A percentile compares a stretch with the other conserved stretches of the same genome.
phyloP scores from a whole-genome alignment of 805 yeast genomes.

The Suhomyces emberorum region DNA sequence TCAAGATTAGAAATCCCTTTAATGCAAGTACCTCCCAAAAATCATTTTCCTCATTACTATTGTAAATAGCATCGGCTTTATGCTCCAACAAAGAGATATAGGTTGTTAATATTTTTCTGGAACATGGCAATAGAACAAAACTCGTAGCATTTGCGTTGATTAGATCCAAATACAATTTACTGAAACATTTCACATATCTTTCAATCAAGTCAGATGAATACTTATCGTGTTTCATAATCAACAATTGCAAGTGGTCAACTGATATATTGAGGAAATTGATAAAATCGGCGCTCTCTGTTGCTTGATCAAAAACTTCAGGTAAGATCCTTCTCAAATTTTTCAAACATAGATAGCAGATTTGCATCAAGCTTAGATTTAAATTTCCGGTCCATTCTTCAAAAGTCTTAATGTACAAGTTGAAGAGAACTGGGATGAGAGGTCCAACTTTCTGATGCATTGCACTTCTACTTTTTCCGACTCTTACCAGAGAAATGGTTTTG shows the following conservation, averaged over 20 bases:
- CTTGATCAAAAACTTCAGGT: conserved; percentile 72
- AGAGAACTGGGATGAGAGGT: conserved; percentile 54
- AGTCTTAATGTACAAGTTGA: conserved; percentile 54
- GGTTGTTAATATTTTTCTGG: conserved; percentile 58
- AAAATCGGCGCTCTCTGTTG: conserved; percentile 53
- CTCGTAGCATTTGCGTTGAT: conserved; percentile 62
- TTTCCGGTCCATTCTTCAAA: conserved; percentile 62
- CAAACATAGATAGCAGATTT: conserved; percentile 72
- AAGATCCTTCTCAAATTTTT: conserved; percentile 72
- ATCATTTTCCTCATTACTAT: conserved; percentile 52
- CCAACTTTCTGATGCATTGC: conserved; percentile 75
- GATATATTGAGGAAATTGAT: conserved; percentile 58
- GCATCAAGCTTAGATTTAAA: conserved; percentile 54
- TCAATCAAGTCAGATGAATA: conserved; percentile 51
- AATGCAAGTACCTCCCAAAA: conserved; percentile 77
- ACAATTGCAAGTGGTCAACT: conserved; percentile 55
- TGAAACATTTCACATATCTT: conserved; percentile 68
- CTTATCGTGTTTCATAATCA: conserved; percentile 53
- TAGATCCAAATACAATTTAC: conserved; percentile 67
- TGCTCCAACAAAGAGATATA: conserved; percentile 58
- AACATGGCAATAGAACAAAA: conserved; percentile 64
- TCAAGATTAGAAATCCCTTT: conserved; percentile 60
- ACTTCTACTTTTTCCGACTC: conserved; percentile 79
- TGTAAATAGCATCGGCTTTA: conserved; percentile 64
- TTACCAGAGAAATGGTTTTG: conserved; percentile 68